Percentiles rank a stretch among this genome's conserved stretches.
Evolutionary conservation across 768 basidiomycete species (phyloP).

Genomic region (Amanita jacksonii): DNA sequence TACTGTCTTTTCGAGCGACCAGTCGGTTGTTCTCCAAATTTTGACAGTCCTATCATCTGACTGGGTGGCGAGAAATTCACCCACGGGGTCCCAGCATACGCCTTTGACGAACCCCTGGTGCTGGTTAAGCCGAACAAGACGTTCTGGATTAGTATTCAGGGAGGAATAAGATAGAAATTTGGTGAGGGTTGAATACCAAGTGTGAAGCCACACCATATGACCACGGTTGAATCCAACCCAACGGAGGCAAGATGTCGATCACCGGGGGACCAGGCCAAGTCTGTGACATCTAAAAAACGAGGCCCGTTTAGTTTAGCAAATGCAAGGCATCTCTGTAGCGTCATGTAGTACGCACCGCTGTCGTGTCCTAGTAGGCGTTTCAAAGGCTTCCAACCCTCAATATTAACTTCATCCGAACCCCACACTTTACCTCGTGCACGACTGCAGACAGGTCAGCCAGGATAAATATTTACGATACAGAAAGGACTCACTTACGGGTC

Average conservation of each 20-base stretch:
- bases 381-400: conserved; percentile 95
- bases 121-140: conserved; percentile 71
- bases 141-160: conserved; percentile 39
- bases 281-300: conserved; percentile 68
- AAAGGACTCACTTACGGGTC: conserved; percentile 65
- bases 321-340: not conserved
- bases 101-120: conserved; percentile 98
- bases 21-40: conserved; percentile 93
- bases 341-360: conserved; percentile 51
- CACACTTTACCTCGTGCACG: conserved; percentile 80
- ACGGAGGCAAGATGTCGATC: conserved; percentile 92
- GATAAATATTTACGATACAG: conserved; percentile 1
- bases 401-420: conserved; percentile 92
- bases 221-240: conserved; percentile 82
- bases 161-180: not conserved
- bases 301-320: not conserved
- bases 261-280: conserved; percentile 90
- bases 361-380: conserved; percentile 90
- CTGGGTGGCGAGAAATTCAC: conserved; percentile 95
- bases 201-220: conserved; percentile 91
- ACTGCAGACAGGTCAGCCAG: conserved; percentile 26
- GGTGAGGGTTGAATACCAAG: conserved; percentile 46
- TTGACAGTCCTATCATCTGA: conserved; percentile 96
- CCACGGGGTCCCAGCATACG: conserved; percentile 97
- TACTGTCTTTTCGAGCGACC: conserved; percentile 78